A percentile compares a stretch with the other conserved stretches of the same genome.
Conservation (phyloP, 78 protist species). For the Trichosphaerium sp. region DNA sequence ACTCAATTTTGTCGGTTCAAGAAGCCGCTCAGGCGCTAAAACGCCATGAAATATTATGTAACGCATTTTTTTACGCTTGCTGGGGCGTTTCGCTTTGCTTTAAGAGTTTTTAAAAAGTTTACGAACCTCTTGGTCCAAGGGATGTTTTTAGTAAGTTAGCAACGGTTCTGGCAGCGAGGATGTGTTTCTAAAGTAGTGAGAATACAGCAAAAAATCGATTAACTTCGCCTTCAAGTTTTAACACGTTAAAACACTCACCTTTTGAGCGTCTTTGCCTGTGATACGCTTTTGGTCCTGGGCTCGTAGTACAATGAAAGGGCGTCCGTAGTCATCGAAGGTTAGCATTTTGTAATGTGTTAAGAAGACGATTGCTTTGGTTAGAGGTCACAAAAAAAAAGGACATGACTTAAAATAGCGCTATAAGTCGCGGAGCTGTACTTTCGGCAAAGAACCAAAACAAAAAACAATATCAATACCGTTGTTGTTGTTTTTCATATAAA, state of each 20-base stretch:
- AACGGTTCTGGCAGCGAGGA: slow-evolving; percentile 85
- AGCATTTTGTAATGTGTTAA: slow-evolving; percentile 52
- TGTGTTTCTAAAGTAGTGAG: slow-evolving; percentile 57
- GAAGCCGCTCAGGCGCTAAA: too few species aligned
- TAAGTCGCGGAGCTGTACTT: too few species aligned
- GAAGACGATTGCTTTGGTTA: too few species aligned
- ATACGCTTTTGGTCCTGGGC: slow-evolving; percentile 81
- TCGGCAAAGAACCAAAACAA: too few species aligned
- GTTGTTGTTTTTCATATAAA: too few species aligned
- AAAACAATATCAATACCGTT: too few species aligned
- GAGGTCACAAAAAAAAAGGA: too few species aligned
- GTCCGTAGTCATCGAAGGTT: slow-evolving; percentile 93
- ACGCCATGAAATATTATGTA: too few species aligned
- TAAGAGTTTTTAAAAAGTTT: background rate
- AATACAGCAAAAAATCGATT: background rate
- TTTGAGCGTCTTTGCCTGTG: slow-evolving; percentile 92
- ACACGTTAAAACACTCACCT: slow-evolving; percentile 28
- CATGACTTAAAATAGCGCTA: too few species aligned
- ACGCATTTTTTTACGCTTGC: too few species aligned
- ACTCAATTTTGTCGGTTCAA: too few species aligned
- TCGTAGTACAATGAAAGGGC: slow-evolving; percentile 91
- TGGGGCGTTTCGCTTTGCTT: too few species aligned
- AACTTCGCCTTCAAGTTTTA: background rate
- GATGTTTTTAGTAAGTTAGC: slow-evolving; percentile 85
- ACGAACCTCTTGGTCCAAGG: slow-evolving; percentile 87